phyloP scores from a whole-genome alignment of 2,329 filamentous ascomycete genomes.

The Penicillium sumatraense region DNA sequence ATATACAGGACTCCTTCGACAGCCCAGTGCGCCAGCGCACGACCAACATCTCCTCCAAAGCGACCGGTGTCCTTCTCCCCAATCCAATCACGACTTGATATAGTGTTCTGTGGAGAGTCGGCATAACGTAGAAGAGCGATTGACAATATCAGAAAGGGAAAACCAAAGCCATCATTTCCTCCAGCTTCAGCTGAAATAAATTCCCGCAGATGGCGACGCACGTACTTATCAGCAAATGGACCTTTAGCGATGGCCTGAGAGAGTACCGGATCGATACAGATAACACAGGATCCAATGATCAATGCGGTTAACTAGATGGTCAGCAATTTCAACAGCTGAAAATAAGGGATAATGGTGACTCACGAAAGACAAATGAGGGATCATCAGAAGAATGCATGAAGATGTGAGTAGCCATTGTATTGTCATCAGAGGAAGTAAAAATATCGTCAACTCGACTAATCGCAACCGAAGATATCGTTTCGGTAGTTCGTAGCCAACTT shows the following conservation, averaged over 20 bases:
- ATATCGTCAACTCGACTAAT: constrained; percentile 60
- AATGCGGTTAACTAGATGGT: constrained; percentile 52
- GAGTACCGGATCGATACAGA: constrained; percentile 66
- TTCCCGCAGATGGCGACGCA: constrained; percentile 61
- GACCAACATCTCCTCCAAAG: constrained; percentile 56
- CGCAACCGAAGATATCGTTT: constrained; percentile 57
- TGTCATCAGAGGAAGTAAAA: constrained; percentile 64
- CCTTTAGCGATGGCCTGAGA: constrained; percentile 67
- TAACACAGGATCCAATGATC: constrained; percentile 65
- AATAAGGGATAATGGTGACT: background rate
- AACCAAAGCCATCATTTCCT: constrained; percentile 66
- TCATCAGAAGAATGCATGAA: constrained; percentile 58
- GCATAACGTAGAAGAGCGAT: constrained; percentile 62
- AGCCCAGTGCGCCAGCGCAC: constrained; percentile 61
- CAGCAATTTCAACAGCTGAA: background rate
- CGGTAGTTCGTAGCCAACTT: constrained; percentile 66
- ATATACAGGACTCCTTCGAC: constrained; percentile 66
- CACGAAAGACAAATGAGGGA: constrained; percentile 59
- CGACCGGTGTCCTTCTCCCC: constrained; percentile 53
- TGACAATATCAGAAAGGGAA: constrained; percentile 65
- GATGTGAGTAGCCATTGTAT: constrained; percentile 66
- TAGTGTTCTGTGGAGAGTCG: constrained; percentile 34
- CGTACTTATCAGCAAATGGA: constrained; percentile 66
- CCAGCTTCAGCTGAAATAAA: constrained; percentile 67
- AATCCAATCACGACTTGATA: constrained; percentile 31